Conservation (phyloP, 2,329 filamentous ascomycete species). For the Pseudopithomyces maydicus region DNA sequence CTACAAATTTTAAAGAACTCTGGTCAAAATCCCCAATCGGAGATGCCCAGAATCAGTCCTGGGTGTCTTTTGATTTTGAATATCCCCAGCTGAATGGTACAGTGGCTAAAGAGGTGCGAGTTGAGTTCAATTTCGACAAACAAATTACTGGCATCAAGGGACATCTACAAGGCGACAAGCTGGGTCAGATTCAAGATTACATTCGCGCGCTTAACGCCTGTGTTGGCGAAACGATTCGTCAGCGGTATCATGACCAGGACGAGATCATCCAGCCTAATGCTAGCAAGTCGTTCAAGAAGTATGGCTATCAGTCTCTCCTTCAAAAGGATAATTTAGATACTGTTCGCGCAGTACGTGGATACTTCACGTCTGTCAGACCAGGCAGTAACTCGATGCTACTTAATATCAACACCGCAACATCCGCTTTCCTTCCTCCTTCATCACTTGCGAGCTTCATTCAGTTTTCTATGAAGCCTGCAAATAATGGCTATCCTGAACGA, state of each 20-base stretch:
- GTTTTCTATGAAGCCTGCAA: background rate
- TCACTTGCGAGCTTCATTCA: background rate
- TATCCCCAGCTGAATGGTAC: too few relatives aligned
- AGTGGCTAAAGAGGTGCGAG: background rate
- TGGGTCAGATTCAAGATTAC: background rate
- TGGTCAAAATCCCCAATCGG: too few relatives aligned
- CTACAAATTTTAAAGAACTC: too few relatives aligned
- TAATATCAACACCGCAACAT: slow-evolving; percentile 10
- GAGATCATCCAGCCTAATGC: background rate
- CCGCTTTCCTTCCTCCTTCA: slow-evolving; percentile 3
- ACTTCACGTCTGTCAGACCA: slow-evolving; percentile 10
- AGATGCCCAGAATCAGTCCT: too few relatives aligned
- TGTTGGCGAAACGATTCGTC: background rate
- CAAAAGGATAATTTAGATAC: too few relatives aligned
- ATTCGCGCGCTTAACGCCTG: background rate
- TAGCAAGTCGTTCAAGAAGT: background rate
- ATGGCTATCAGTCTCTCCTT: too few relatives aligned
- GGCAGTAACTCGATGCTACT: background rate
- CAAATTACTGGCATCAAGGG: background rate
- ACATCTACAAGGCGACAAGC: background rate
- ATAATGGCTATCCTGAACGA: too few relatives aligned
- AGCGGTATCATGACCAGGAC: background rate
- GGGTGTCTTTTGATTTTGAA: too few relatives aligned
- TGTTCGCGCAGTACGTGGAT: slow-evolving; percentile 1
- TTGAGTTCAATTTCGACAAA: background rate